Percentiles rank a stretch among this genome's conserved stretches.
phyloP scores from a whole-genome alignment of 352 stramenopile genomes.

The Globisporangium echinulatum region DNA sequence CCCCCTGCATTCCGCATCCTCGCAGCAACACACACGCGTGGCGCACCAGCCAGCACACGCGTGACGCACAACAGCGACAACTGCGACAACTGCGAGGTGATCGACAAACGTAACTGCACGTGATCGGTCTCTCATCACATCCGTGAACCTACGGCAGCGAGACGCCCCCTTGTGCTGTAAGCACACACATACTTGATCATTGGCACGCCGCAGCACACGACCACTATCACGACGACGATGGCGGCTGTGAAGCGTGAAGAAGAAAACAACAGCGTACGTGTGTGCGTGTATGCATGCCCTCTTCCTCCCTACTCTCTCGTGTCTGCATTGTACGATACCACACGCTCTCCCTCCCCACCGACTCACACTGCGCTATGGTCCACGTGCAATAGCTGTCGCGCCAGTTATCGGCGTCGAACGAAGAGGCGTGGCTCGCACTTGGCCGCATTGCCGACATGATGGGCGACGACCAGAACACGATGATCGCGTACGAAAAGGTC shows the following conservation, averaged over 20 bases:
- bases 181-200: not conserved
- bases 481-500: slow-evolving; percentile 85
- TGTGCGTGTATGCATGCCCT: not conserved
- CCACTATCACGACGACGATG: not conserved
- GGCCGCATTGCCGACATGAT: slow-evolving; percentile 87
- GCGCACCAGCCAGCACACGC: too few relatives aligned
- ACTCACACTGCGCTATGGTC: too few relatives aligned
- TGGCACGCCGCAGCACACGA: too few relatives aligned
- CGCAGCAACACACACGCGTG: too few relatives aligned
- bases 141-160: too few relatives aligned
- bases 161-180: too few relatives aligned
- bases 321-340: not conserved
- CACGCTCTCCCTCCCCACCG: too few relatives aligned
- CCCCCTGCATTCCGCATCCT: too few relatives aligned
- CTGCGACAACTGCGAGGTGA: too few relatives aligned
- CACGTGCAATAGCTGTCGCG: slow-evolving; percentile 31
- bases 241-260: slow-evolving; percentile 16
- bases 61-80: too few relatives aligned
- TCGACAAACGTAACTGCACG: too few relatives aligned
- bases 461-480: slow-evolving; percentile 86
- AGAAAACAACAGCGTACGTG: slow-evolving; percentile 61
- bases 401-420: slow-evolving; percentile 72
- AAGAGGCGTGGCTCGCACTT: slow-evolving; percentile 79
- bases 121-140: too few relatives aligned
- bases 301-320: not conserved